These are phyloP conservation scores for Epichloe festucae DNA, from an alignment of 2,329 filamentous ascomycete species.

Conservation along the genomic window DNA sequence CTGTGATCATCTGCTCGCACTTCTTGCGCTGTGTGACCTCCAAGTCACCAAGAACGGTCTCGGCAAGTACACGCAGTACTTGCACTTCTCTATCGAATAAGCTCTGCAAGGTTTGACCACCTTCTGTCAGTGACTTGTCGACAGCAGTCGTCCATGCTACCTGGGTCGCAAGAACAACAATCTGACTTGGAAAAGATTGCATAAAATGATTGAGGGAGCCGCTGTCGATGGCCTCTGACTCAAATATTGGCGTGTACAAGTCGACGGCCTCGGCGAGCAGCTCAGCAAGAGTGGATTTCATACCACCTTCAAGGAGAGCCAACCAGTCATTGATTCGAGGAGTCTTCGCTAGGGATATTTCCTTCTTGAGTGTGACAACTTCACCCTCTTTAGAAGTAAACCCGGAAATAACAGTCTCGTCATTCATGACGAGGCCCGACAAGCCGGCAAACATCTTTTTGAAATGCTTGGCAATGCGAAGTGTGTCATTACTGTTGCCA, in stretches of 20 bases:
- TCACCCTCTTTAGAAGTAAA: conserved; percentile 96
- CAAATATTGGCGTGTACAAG: conserved; percentile 68
- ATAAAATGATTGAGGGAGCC: conserved; percentile 69
- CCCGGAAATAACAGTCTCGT: conserved; percentile 77
- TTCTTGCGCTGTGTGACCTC: conserved; percentile 83
- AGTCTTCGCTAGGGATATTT: conserved; percentile 84
- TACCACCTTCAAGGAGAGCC: conserved; percentile 78
- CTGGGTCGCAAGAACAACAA: conserved; percentile 89
- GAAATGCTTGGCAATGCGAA: conserved; percentile 95
- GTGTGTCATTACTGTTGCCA: conserved; percentile 94
- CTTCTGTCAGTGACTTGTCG: conserved; percentile 59
- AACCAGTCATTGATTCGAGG: conserved; percentile 99
- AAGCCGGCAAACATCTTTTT: conserved; percentile 99
- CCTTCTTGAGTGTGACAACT: conserved; percentile 71
- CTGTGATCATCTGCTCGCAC: conserved; percentile 96
- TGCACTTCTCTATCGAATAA: conserved; percentile 75
- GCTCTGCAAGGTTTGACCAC: conserved; percentile 53
- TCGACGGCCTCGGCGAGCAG: conserved; percentile 76
- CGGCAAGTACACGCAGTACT: conserved; percentile 72
- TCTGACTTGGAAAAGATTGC: conserved; percentile 74
- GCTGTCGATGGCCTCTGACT: conserved; percentile 55
- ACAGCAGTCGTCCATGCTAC: conserved; percentile 87
- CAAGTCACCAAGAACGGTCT: conserved; percentile 81
- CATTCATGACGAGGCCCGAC: conserved; percentile 75
- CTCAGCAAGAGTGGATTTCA: conserved; percentile 90